Base-by-base conservation (phyloP, 2,329 filamentous ascomycete genomes). In the Colletotrichum tofieldiae region DNA sequence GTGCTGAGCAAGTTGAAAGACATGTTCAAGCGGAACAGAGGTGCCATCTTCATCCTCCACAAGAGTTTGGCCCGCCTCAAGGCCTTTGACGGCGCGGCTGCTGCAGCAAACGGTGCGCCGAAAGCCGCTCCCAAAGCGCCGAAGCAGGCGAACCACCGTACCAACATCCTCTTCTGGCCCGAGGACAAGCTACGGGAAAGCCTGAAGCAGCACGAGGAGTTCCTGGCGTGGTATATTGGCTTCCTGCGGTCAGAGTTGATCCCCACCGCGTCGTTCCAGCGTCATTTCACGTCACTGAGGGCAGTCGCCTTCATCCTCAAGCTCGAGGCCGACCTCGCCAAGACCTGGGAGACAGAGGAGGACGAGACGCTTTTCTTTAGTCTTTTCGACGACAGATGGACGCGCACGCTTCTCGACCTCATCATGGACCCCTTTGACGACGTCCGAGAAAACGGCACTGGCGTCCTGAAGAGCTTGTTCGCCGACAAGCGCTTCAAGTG, bases 371-470 rank as follows among this genome's bases (percentile, higher is more conserved):
- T 81, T 18, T 83, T 85, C 65, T 85, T 84, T 59, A 79, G 83
- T 59, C 76, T 82, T 2, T 81, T 87, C 72, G 86, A 89, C 58
- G 75, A 76, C 3, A 85, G 81, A 0, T 90, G 92, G 83, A 82
- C 90, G 14, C 86, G 93, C 59, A 85, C 91, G 5, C 84, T 98
- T 8, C 84, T 95, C 18, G 94, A 98, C 79, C 88, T 98, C 29
- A 82, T 97, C 9, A 86, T 97, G 78, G 94, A 99, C 77, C 94
- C 96, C 0, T 99, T 97, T 77, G 96, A 98, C 69, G 96, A 99
- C 80, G 93, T 98, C 5, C 89, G 96, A 75, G 90, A 88, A 54
- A 82, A 84, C 47, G 87, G 90, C 3, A 84, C 86, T 0, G 81
- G 81, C 1, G 82, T 91, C 2, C 76, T 93, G 37, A 81, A 79